Evolutionary conservation across 2,329 filamentous ascomycete species (phyloP).

Genomic region (Alternaria burnsii): DNA sequence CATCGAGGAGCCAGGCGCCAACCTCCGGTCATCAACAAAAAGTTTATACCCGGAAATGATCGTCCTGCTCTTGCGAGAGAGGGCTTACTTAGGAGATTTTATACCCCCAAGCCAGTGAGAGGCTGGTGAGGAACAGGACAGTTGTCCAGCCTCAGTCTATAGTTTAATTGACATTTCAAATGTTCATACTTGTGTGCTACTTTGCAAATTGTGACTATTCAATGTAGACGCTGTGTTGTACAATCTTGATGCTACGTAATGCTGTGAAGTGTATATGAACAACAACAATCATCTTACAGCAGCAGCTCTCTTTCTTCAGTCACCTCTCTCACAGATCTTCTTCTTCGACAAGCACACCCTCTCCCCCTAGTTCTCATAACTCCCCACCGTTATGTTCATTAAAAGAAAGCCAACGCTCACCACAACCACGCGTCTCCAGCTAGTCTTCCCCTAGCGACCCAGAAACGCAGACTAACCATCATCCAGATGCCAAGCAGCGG

Average conservation of each 20-base stretch:
- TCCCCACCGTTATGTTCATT: no score
- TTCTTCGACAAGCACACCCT: not conserved
- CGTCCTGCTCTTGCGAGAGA: constrained; percentile 22
- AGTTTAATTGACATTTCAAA: not conserved
- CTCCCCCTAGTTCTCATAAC: no score
- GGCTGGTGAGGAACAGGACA: not conserved
- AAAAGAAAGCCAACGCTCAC: no score
- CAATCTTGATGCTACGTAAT: no score
- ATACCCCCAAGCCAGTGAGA: not conserved
- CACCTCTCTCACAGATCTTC: no score
- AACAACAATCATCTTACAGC: no score
- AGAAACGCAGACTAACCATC: not conserved
- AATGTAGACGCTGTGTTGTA: no score
- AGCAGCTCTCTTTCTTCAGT: no score
- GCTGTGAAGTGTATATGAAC: no score
- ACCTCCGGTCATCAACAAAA: constrained; percentile 17
- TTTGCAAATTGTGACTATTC: not conserved
- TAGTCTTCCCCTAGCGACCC: not conserved
- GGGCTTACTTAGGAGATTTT: constrained; percentile 1
- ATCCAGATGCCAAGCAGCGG: not conserved
- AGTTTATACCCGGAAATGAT: constrained; percentile 20
- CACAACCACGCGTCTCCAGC: no score
- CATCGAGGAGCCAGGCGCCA: constrained; percentile 48
- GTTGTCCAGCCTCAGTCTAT: not conserved
- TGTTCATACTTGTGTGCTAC: not conserved